Conservation (phyloP, 495 filamentous ascomycete genomes). For the Hypoxylon subgilvum region DNA sequence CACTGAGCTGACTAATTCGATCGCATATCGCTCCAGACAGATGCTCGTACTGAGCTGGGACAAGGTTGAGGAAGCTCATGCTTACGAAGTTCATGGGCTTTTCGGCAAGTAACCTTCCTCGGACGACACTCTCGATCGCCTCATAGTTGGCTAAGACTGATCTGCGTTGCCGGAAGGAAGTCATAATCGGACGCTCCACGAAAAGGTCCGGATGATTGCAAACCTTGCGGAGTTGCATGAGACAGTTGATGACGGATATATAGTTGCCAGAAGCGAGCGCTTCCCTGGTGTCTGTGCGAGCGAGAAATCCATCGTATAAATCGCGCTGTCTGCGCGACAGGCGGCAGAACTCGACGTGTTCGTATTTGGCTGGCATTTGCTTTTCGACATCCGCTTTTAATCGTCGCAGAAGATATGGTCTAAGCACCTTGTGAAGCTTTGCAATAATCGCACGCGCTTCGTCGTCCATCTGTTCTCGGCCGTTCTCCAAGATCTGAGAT, state of each 20-base stretch:
- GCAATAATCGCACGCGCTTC: constrained; percentile 86
- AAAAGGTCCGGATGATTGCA: constrained; percentile 99
- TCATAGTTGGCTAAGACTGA: constrained; percentile 81
- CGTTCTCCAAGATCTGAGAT: constrained; percentile 93
- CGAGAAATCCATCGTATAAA: constrained; percentile 96
- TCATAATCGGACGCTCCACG: constrained; percentile 96
- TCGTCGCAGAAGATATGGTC: constrained; percentile 89
- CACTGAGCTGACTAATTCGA: constrained; percentile 67
- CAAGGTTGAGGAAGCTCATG: constrained; percentile 79
- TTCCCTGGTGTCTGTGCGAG: constrained; percentile 85
- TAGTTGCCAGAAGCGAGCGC: constrained; percentile 95
- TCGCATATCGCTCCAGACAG: constrained; percentile 66
- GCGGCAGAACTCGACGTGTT: constrained; percentile 93
- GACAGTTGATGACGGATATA: constrained; percentile 94
- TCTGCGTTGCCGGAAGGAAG: constrained; percentile 89
- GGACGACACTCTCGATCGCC: constrained; percentile 73
- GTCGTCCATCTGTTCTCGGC: constrained; percentile 88
- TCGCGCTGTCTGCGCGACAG: constrained; percentile 93
- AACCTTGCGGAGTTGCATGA: constrained; percentile 97
- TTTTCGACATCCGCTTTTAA: constrained; percentile 99
- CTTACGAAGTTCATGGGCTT: constrained; percentile 71
- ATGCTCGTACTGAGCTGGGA: constrained; percentile 73
- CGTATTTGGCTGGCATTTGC: constrained; percentile 97
- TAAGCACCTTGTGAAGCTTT: constrained; percentile 90
- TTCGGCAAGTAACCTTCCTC: constrained; percentile 67